A percentile compares a stretch with the other conserved stretches of the same genome.
Evolutionary conservation across 768 basidiomycete species (phyloP).

Genomic region (Pleurotus citrinopileatus): DNA sequence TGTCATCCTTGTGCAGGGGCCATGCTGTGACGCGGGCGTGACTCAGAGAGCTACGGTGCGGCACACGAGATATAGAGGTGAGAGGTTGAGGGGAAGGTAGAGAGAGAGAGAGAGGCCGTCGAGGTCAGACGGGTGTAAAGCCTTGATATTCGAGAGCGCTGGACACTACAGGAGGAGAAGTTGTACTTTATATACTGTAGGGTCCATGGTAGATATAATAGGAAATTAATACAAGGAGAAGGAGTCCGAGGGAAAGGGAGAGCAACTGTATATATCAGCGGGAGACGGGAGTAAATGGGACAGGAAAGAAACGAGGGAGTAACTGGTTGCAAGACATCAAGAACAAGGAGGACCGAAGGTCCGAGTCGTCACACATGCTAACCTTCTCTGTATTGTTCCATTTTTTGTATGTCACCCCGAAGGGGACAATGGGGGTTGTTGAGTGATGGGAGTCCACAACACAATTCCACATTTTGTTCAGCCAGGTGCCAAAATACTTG

Average conservation of each 20-base stretch:
- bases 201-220: background rate
- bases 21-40: conserved; percentile 59
- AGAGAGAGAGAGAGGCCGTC: too few relatives aligned
- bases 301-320: background rate
- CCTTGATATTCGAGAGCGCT: background rate
- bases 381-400: conserved; percentile 99
- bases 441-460: too few relatives aligned
- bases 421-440: too few relatives aligned
- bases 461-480: too few relatives aligned
- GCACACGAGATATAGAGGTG: background rate
- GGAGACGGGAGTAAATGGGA: background rate
- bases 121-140: background rate
- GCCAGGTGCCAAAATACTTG: too few relatives aligned
- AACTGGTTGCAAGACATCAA: background rate
- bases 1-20: conserved; percentile 99
- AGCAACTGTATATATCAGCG: background rate
- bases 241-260: background rate
- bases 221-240: background rate
- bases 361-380: conserved; percentile 25
- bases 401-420: too few relatives aligned
- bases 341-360: background rate
- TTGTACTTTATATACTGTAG: background rate
- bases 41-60: background rate
- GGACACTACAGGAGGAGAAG: background rate
- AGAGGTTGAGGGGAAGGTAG: background rate